A percentile compares a stretch with the other conserved stretches of the same genome.
These are phyloP conservation scores for Lanmaoa pseudosensibilis DNA, from an alignment of 768 basidiomycete species.

Conservation along the genomic window DNA sequence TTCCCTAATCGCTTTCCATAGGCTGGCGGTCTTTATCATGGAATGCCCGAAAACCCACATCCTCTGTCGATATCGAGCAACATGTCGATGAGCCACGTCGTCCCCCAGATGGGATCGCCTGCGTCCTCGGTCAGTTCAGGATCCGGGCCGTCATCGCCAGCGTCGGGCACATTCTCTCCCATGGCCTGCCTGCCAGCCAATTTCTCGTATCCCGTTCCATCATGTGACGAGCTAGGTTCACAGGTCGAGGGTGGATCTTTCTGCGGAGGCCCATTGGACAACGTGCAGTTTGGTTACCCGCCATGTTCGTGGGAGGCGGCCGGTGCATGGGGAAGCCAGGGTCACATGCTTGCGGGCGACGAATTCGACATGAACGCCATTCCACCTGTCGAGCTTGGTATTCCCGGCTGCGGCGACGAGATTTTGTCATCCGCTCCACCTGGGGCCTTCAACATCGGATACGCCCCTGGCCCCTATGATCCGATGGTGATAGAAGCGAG, in stretches of 20 bases:
- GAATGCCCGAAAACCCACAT: slow-evolving; percentile 46
- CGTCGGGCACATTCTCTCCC: slow-evolving; percentile 52
- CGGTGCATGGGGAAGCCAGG: slow-evolving; percentile 36
- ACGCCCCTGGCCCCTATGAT: slow-evolving; percentile 26
- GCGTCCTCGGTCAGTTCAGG: slow-evolving; percentile 46
- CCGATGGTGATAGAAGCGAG: slow-evolving; percentile 29
- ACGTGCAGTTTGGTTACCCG: slow-evolving; percentile 30
- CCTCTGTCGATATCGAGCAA: slow-evolving; percentile 46
- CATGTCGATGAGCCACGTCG: slow-evolving; percentile 39
- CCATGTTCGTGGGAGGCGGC: slow-evolving; percentile 35
- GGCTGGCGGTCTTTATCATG: slow-evolving; percentile 51
- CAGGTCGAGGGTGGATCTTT: slow-evolving; percentile 15
- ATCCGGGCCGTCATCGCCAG: slow-evolving; percentile 53
- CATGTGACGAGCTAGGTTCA: slow-evolving; percentile 16
- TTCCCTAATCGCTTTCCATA: slow-evolving; percentile 21
- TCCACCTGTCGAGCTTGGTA: slow-evolving; percentile 61
- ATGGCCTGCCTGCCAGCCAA: slow-evolving; percentile 17
- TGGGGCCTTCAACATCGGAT: slow-evolving; percentile 22
- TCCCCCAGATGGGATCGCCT: slow-evolving; percentile 50
- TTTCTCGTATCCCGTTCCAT: slow-evolving; percentile 22
- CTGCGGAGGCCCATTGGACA: slow-evolving; percentile 25
- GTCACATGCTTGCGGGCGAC: slow-evolving; percentile 47
- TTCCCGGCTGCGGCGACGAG: slow-evolving; percentile 46
- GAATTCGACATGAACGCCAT: slow-evolving; percentile 70
- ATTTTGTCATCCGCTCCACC: slow-evolving; percentile 9